A percentile compares a stretch with the other conserved stretches of the same genome.
Conservation (phyloP, 768 basidiomycete genomes). For the Tylopilus balloui region DNA sequence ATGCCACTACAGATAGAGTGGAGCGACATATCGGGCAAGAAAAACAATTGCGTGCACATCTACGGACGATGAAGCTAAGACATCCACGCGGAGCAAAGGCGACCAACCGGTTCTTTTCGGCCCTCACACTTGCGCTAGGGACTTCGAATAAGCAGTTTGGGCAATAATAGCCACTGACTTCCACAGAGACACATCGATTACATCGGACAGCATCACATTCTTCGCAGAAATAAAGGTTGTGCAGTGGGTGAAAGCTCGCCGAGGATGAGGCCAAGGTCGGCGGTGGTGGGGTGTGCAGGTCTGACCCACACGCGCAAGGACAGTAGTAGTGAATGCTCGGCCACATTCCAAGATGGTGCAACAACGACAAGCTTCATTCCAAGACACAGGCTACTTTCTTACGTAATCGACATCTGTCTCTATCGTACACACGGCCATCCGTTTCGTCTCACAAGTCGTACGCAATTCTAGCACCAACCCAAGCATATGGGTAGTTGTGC, state of each 20-base stretch:
- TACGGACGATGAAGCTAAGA: slow-evolving; percentile 29
- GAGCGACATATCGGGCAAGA: slow-evolving; percentile 91
- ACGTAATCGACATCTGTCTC: slow-evolving; percentile 5
- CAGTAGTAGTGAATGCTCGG: slow-evolving; percentile 63
- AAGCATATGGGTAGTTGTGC: slow-evolving; percentile 84
- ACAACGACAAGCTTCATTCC: too few relatives aligned
- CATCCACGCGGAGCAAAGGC: slow-evolving; percentile 7
- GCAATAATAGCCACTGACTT: slow-evolving; percentile 97
- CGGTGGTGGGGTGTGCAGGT: slow-evolving; percentile 52
- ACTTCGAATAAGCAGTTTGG: slow-evolving; percentile 99
- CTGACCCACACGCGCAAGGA: slow-evolving; percentile 54
- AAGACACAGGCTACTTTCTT: too few relatives aligned
- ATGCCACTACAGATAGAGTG: slow-evolving; percentile 86
- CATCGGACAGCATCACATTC: slow-evolving; percentile 97
- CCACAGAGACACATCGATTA: slow-evolving; percentile 85
- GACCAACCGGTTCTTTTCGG: slow-evolving; percentile 87
- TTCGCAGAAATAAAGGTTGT: slow-evolving; percentile 93
- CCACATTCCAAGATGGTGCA: too few relatives aligned
- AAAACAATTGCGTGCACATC: slow-evolving; percentile 98
- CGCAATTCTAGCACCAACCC: slow-evolving; percentile 70
- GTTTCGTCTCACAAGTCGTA: slow-evolving; percentile 40
- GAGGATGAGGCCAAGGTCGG: slow-evolving; percentile 75
- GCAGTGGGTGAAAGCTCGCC: slow-evolving; percentile 76
- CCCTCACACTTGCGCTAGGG: slow-evolving; percentile 95
- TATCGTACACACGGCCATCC: slow-evolving; percentile 42